A percentile compares a stretch with the other conserved stretches of the same genome.
phyloP scores from a whole-genome alignment of 164 flowering plant genomes.

The Tinospora cordifolia region DNA sequence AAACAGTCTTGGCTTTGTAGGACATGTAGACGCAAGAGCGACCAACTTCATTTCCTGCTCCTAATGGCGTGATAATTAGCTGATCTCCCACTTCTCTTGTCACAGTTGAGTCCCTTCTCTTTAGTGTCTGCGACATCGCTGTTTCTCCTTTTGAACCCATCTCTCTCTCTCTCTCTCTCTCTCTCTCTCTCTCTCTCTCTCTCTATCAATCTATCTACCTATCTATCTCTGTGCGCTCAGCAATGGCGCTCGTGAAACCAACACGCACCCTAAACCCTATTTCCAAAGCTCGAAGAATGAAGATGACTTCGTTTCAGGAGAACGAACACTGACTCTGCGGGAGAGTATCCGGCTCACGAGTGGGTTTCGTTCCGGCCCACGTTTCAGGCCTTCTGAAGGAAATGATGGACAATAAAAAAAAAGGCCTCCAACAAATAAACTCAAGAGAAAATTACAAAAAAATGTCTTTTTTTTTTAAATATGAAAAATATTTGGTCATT shows the following conservation, averaged over 20 bases:
- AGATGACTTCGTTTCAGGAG: neutral
- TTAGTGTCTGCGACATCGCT: constrained; percentile 29
- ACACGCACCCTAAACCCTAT: neutral
- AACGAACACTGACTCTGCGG: neutral
- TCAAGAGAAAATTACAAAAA: too few species aligned
- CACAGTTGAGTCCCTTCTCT: constrained; percentile 44
- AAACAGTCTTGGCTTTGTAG: constrained; percentile 54
- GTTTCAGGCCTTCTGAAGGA: too few species aligned
- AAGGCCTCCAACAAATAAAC: too few species aligned
- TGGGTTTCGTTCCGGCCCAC: too few species aligned
- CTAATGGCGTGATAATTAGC: constrained; percentile 79
- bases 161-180: constrained; percentile 4
- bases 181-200: neutral
- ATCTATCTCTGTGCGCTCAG: neutral
- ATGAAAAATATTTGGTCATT: too few species aligned
- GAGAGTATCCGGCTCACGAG: too few species aligned
- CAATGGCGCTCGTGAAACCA: neutral
- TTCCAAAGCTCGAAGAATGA: neutral
- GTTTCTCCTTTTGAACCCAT: constrained; percentile 11
- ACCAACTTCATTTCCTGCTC: constrained; percentile 99
- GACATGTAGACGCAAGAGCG: constrained; percentile 94
- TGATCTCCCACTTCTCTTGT: constrained; percentile 61
- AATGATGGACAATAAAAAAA: too few species aligned
- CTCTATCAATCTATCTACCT: neutral
- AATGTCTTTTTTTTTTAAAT: too few species aligned